These are phyloP conservation scores for Schizophyllum amplum DNA, from an alignment of 1,284 basidiomycete species.

Conservation along the genomic window DNA sequence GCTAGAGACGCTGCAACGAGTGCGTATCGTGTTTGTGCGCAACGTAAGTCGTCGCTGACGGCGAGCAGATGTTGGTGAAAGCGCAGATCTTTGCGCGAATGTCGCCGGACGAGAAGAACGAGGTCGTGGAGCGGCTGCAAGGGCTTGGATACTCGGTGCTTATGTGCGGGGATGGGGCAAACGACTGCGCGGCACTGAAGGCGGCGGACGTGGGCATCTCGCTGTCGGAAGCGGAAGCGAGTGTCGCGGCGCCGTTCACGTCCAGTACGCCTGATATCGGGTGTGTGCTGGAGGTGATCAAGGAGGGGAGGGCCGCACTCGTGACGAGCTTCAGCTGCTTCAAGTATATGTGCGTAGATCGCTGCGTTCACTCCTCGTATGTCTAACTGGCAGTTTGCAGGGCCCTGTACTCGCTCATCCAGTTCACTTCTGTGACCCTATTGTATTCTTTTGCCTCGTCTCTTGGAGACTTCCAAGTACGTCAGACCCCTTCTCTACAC, in stretches of 20 bases:
- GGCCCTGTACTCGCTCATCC: slow-evolving; percentile 87
- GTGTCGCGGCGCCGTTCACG: slow-evolving; percentile 98
- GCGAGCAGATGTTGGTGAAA: slow-evolving; percentile 89
- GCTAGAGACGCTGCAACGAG: slow-evolving; percentile 87
- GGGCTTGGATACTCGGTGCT: slow-evolving; percentile 91
- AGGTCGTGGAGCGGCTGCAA: slow-evolving; percentile 93
- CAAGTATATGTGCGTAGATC: slow-evolving; percentile 86
- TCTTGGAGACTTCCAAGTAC: slow-evolving; percentile 95
- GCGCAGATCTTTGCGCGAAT: slow-evolving; percentile 96
- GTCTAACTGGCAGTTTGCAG: slow-evolving; percentile 26
- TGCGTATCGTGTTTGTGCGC: slow-evolving; percentile 40
- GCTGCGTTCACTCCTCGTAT: neutral
- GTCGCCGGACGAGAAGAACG: slow-evolving; percentile 99
- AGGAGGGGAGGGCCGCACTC: slow-evolving; percentile 89
- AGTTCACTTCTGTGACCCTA: slow-evolving; percentile 84
- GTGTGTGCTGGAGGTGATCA: slow-evolving; percentile 95
- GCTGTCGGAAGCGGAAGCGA: slow-evolving; percentile 95
- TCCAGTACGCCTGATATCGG: slow-evolving; percentile 91
- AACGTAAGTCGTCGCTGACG: slow-evolving; percentile 3
- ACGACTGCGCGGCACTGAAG: slow-evolving; percentile 97
- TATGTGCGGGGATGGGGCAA: slow-evolving; percentile 99
- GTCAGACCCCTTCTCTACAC: no score
- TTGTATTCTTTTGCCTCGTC: slow-evolving; percentile 96
- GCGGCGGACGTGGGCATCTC: slow-evolving; percentile 98
- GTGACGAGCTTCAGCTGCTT: slow-evolving; percentile 99